A percentile compares a stretch with the other conserved stretches of the same genome.
Conservation (phyloP, 768 basidiomycete genomes). For the Amyloporia xantha region DNA sequence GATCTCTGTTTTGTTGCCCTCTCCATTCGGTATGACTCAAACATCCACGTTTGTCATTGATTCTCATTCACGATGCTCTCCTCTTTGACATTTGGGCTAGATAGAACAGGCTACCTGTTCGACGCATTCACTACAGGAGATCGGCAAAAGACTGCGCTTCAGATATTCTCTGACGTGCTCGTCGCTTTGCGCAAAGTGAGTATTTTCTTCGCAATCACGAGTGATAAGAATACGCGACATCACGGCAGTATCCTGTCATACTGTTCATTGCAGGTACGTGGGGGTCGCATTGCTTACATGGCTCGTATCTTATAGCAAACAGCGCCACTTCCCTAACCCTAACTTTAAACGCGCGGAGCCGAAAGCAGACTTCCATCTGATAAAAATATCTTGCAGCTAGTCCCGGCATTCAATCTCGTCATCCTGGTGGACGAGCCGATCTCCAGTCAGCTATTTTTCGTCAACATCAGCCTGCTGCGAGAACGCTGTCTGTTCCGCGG, state of each 20-base stretch:
- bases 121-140: constrained; percentile 29
- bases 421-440: constrained; percentile 39
- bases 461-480: constrained; percentile 30
- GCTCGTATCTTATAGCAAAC: too few species aligned
- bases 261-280: background rate
- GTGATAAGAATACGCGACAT: too few species aligned
- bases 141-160: constrained; percentile 20
- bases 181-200: constrained; percentile 33
- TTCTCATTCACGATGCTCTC: background rate
- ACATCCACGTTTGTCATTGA: background rate
- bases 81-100: constrained; percentile 15
- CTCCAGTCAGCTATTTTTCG: constrained; percentile 49
- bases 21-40: constrained; percentile 32
- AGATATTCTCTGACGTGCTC: constrained; percentile 32
- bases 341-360: too few species aligned
- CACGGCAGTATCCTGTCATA: background rate
- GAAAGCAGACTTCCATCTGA: background rate
- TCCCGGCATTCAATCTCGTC: constrained; percentile 34
- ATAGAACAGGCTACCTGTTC: constrained; percentile 44
- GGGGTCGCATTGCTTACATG: too few species aligned
- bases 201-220: background rate
- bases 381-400: constrained; percentile 9
- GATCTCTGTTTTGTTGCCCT: constrained; percentile 39
- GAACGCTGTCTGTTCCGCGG: constrained; percentile 7
- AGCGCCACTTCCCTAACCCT: too few species aligned